Conservation (phyloP, 768 basidiomycete species). For the Chalciporus piperatus region DNA sequence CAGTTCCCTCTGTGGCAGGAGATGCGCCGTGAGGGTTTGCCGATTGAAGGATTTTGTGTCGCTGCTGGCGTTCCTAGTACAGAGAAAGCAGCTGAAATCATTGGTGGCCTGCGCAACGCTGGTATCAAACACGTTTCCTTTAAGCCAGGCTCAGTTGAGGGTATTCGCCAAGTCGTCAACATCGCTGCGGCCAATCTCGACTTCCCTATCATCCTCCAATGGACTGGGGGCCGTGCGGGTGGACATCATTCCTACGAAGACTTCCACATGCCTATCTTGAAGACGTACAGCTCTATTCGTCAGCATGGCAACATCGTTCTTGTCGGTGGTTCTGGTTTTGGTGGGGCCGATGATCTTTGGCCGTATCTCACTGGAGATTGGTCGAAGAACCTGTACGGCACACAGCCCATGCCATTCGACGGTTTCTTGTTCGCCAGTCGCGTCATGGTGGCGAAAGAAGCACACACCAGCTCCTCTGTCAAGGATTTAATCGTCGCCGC, state of each 20-base stretch:
- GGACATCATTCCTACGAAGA: conserved; percentile 99
- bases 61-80: conserved; percentile 96
- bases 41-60: conserved; percentile 98
- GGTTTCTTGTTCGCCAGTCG: conserved; percentile 95
- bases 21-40: conserved; percentile 92
- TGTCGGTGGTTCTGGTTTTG: conserved; percentile 94
- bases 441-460: conserved; percentile 99
- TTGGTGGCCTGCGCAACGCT: conserved; percentile 70
- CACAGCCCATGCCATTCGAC: conserved; percentile 97
- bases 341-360: conserved; percentile 92
- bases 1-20: conserved; percentile 98
- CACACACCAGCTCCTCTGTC: conserved; percentile 90
- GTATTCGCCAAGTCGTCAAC: conserved; percentile 94
- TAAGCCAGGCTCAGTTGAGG: conserved; percentile 98
- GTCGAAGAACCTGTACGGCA: conserved; percentile 75
- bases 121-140: conserved; percentile 97
- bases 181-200: conserved; percentile 92
- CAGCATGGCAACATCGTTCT: conserved; percentile 86
- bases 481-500: conserved; percentile 97
- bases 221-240: conserved; percentile 98
- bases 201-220: conserved; percentile 97
- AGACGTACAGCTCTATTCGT: conserved; percentile 88
- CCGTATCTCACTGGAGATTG: conserved; percentile 97
- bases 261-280: conserved; percentile 93
- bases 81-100: conserved; percentile 97